Base-by-base conservation (phyloP, 345 rosid species). In the Salix arbutifolia region DNA sequence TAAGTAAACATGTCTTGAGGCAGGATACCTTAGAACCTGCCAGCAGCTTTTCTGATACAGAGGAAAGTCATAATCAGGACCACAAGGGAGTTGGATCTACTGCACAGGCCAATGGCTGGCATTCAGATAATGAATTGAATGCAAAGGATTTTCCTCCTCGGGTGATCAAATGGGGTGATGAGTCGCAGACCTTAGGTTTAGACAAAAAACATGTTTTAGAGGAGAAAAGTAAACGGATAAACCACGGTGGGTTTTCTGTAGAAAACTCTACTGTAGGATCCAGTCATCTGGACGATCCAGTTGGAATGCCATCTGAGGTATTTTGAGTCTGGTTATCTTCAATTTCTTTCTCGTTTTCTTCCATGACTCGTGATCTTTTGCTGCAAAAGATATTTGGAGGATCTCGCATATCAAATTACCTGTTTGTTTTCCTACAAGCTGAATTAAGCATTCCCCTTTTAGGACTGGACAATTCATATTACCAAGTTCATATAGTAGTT, bases 261-360 rank as follows among this genome's bases (percentile, higher is more conserved):
- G 72, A 79, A 46, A 83, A 79, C 75, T 73, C 78, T 74, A 75
- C 65, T 4, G 58, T 77, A 82, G 74, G 85, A 62, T 78, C 88
- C 33, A 64, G 67, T 74, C 76, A 35, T 74, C 81, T 86, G 81
- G 88, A 88, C 3, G 94, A 84, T 87, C 97, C 96, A 72, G 66
- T 80, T 80, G 93, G 94, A 82, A 88, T 96, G 94, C 97, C 98
- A 67, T 96, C 93, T 26, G 97, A 90, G 99, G 99, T 94, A 89
- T 71, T 56, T 38, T 75, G 48, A 44, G 68, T 78, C 70, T 44
- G 42, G 35, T 48, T 72, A 35, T 53, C 58, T 72, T 74, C 58
- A 44, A 60, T 67, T 33, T 75, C 28, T 75, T 25, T 76, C 19
- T 69, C 38, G 23, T 23, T 31, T 35, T 74, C 74, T 78, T 35